These are phyloP conservation scores for Diplosphaera chodatii DNA, from an alignment of 139 green algal species.

Conservation along the genomic window DNA sequence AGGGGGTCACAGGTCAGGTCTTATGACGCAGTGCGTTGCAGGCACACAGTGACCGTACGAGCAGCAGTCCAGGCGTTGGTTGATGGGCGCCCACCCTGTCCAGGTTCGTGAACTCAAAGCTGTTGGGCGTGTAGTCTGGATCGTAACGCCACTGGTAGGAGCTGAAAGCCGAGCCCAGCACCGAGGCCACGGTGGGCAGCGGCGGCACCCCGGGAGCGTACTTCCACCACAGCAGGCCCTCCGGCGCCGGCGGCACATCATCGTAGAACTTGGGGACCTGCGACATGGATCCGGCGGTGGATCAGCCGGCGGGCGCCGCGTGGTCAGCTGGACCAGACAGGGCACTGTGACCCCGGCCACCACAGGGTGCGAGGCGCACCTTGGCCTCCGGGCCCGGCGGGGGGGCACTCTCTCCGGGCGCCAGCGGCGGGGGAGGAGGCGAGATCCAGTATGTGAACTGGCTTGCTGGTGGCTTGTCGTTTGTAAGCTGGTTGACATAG, in stretches of 20 bases:
- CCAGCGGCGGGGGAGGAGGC: conserved; percentile 8
- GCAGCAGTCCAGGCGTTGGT: no score
- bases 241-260: conserved; percentile 16
- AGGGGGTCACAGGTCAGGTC: no score
- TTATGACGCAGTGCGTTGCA: no score
- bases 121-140: conserved; percentile 6
- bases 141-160: conserved; percentile 21
- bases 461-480: neutral
- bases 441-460: conserved; percentile 31
- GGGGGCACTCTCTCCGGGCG: neutral
- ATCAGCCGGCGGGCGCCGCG: no score
- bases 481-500: conserved; percentile 11
- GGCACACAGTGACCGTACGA: no score
- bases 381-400: neutral
- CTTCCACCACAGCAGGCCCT: conserved; percentile 41
- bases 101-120: conserved; percentile 31
- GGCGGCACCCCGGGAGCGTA: conserved; percentile 21
- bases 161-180: conserved; percentile 2
- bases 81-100: no score
- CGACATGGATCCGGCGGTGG: no score
- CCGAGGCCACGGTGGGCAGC: neutral
- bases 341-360: no score
- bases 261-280: conserved; percentile 32
- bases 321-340: no score
- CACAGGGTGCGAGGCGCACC: no score